Evolutionary conservation across 208 protist genomes (phyloP), one percentile per base, ranked within the genome.

Genomic region (Leptomonas pyrrhocoris): DNA sequence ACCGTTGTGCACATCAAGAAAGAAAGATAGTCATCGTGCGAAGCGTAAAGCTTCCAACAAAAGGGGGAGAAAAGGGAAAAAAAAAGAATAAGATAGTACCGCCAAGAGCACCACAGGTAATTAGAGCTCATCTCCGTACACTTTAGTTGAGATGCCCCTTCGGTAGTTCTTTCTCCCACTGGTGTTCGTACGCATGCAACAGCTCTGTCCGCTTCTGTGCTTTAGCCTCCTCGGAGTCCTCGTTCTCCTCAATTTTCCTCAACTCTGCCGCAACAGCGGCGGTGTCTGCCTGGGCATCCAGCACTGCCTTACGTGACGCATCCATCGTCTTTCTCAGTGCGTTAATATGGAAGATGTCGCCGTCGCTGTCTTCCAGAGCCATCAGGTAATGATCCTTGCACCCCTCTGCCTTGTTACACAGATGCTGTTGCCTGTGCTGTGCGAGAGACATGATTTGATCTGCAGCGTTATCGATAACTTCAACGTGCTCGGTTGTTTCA

Each of bases 361-460:
- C 60, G 38, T 81, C 77, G 55, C 81, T 86, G 68, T 86, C 81
- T 50, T 86, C 81, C 27, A 86, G 60, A 0, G 81, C 58, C 51
- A 86, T 71, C 60, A 86, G 48, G 61, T 86, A 86, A 49, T 74
- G 68, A 36, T 86, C 70, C 1, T 50, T 49, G 40, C 61, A 67
- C 8, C 75, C 68, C 23, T 77, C 57, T 19, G 66, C 66, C 36
- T 79, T 66, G 42, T 68, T 75, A 0, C 30, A 42, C 40, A 80
- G 57, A 31, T 58, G 53, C 28, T 76, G 69, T 15, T 68, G 54
- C 25, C 72, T 70, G 21, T 57, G 63, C 46, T 76, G 71, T 40
- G 74, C 77, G 1, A 58, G 70, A 11, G 62, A 12, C 49, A 67
- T 73, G 16, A 73, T 62, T 23, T 61, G 27, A n/a, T 40, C 49